A percentile compares a stretch with the other conserved stretches of the same genome.
These are phyloP conservation scores for Colletotrichum sp. DNA, from an alignment of 2,329 filamentous ascomycete genomes.

Conservation along the genomic window DNA sequence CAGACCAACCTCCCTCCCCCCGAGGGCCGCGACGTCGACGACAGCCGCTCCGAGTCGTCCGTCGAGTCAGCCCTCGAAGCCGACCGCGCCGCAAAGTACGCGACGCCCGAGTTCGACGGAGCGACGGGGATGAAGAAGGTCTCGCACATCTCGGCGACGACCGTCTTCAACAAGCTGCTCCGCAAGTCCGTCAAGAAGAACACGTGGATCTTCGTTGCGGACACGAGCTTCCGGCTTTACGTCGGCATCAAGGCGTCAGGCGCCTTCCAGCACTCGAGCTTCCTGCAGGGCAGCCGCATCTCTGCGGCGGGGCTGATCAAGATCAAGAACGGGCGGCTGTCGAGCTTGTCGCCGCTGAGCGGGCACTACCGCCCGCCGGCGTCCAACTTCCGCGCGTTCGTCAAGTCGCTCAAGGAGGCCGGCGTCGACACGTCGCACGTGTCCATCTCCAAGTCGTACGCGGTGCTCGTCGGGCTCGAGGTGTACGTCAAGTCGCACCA, in stretches of 20 bases:
- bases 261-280: constrained; percentile 90
- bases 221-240: constrained; percentile 84
- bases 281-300: constrained; percentile 83
- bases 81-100: constrained; percentile 68
- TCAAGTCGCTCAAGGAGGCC: constrained; percentile 72
- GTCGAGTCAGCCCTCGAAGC: constrained; percentile 57
- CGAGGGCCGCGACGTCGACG: constrained; percentile 22
- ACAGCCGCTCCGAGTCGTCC: constrained; percentile 40
- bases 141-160: constrained; percentile 72
- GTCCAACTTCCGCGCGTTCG: constrained; percentile 82
- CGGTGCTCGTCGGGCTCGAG: constrained; percentile 82
- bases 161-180: constrained; percentile 79
- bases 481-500: constrained; percentile 74
- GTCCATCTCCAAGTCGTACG: constrained; percentile 81
- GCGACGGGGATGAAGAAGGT: constrained; percentile 60
- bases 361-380: constrained; percentile 89
- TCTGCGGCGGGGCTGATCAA: constrained; percentile 85
- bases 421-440: constrained; percentile 82
- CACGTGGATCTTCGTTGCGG: constrained; percentile 93
- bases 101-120: constrained; percentile 66
- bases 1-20: constrained; percentile 33
- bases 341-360: constrained; percentile 71
- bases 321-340: constrained; percentile 80
- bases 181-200: constrained; percentile 83
- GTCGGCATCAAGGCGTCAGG: constrained; percentile 90